phyloP scores from a whole-genome alignment of 306 rosid genomes.

The Dryas octopetala region DNA sequence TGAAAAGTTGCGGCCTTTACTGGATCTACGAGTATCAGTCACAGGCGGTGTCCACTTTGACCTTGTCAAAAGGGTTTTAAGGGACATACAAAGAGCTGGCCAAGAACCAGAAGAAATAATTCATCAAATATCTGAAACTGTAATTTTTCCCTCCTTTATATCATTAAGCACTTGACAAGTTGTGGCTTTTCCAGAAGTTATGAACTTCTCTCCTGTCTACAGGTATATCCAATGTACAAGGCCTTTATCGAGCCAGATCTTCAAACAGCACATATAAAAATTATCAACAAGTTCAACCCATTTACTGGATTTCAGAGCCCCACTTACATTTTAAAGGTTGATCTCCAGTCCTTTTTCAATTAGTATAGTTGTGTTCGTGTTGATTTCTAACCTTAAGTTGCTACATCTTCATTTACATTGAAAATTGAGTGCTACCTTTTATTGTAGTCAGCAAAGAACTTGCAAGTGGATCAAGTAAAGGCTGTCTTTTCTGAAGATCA shows the following conservation, averaged over 20 bases:
- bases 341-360: constrained; percentile 10
- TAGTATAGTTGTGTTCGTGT: constrained; percentile 18
- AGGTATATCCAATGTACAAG: constrained; percentile 99
- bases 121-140: constrained; percentile 99
- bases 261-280: constrained; percentile 89
- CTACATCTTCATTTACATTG: constrained; percentile 14
- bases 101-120: constrained; percentile 99
- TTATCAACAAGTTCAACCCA: constrained; percentile 90
- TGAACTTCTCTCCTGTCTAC: constrained; percentile 33
- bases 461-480: constrained; percentile 68
- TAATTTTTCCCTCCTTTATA: constrained; percentile 32
- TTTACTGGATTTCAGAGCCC: constrained; percentile 97
- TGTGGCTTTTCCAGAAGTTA: constrained; percentile 25
- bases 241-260: constrained; percentile 99
- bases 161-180: constrained; percentile 18
- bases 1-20: constrained; percentile 82
- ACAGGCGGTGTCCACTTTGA: constrained; percentile 99
- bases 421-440: constrained; percentile 29
- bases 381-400: constrained; percentile 14
- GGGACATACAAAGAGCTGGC: constrained; percentile 97
- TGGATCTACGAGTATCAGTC: constrained; percentile 96
- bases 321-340: constrained; percentile 90
- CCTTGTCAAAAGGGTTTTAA: constrained; percentile 93
- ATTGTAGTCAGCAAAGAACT: constrained; percentile 75
- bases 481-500: constrained; percentile 67